phyloP scores from a whole-genome alignment of 345 rosid species.

The Orychophragmus violaceus region DNA sequence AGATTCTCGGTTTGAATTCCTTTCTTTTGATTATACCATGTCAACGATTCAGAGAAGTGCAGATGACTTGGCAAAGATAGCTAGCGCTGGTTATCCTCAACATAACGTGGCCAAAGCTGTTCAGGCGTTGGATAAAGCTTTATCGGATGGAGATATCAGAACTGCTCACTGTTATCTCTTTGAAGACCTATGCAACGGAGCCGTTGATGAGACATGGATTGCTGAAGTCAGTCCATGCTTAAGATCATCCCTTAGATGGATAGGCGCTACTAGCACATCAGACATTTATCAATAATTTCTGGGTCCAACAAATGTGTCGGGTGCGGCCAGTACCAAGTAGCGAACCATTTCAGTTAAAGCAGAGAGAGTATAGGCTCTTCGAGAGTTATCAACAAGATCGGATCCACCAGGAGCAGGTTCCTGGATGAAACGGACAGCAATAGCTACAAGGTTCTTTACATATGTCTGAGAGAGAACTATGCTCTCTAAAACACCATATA shows the following conservation, averaged over 20 bases:
- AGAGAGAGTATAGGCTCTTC: no score
- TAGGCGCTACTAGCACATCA: slow-evolving; percentile 59
- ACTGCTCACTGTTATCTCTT: slow-evolving; percentile 63
- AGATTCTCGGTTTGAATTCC: slow-evolving; percentile 66
- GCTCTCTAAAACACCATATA: no score
- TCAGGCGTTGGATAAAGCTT: slow-evolving; percentile 81
- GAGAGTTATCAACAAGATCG: no score
- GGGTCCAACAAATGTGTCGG: no score
- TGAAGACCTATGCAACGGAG: slow-evolving; percentile 66
- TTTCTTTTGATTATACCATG: slow-evolving; percentile 62
- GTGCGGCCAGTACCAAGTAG: no score
- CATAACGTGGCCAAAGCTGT: slow-evolving; percentile 77
- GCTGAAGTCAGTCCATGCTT: slow-evolving; percentile 75
- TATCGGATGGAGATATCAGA: slow-evolving; percentile 62
- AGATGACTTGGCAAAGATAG: slow-evolving; percentile 67
- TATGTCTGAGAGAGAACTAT: slow-evolving; percentile 76
- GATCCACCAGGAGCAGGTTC: no score
- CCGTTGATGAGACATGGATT: slow-evolving; percentile 73
- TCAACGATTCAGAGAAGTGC: slow-evolving; percentile 66
- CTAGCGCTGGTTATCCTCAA: slow-evolving; percentile 58
- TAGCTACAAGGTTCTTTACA: slow-evolving; percentile 67
- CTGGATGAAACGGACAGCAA: no score
- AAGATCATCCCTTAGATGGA: slow-evolving; percentile 79
- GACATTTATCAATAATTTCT: no score
- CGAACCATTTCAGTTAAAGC: no score